Evolutionary conservation across 1,139 yeast species (phyloP).

Genomic region (Lodderomyces margitis): DNA sequence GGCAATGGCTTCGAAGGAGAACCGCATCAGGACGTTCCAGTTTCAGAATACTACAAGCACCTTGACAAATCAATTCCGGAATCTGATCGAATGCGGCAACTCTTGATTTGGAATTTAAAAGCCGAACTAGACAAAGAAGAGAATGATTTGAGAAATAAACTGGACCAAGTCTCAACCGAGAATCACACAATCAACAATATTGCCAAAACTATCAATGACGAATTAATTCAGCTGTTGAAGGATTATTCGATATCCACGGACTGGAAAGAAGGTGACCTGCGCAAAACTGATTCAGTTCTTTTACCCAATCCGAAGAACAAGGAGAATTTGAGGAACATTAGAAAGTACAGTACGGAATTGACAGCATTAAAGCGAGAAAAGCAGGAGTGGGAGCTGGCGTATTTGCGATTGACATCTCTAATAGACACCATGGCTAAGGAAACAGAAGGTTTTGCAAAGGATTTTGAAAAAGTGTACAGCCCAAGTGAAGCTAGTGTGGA

Average conservation of each 20-base stretch:
- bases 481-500: neutral
- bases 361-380: constrained; percentile 45
- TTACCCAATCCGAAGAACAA: constrained; percentile 60
- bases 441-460: neutral
- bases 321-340: constrained; percentile 46
- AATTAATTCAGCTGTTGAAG: constrained; percentile 54
- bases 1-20: constrained; percentile 64
- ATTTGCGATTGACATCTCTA: constrained; percentile 10
- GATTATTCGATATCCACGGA: constrained; percentile 61
- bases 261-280: constrained; percentile 54
- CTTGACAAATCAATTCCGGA: constrained; percentile 64
- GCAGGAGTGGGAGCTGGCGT: constrained; percentile 45
- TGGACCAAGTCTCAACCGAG: constrained; percentile 22
- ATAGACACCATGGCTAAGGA: neutral
- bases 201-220: constrained; percentile 67
- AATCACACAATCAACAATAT: constrained; percentile 46
- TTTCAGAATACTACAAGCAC: constrained; percentile 58
- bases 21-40: constrained; percentile 64
- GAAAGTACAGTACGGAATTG: constrained; percentile 45
- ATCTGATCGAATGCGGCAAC: constrained; percentile 70
- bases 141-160: constrained; percentile 23
- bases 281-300: constrained; percentile 20
- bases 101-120: constrained; percentile 67
- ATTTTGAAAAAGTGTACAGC: neutral
- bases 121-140: constrained; percentile 40